Percentiles rank a stretch among this genome's conserved stretches.
phyloP scores from a whole-genome alignment of 2,329 filamentous ascomycete species.

The Chalara sp. region DNA sequence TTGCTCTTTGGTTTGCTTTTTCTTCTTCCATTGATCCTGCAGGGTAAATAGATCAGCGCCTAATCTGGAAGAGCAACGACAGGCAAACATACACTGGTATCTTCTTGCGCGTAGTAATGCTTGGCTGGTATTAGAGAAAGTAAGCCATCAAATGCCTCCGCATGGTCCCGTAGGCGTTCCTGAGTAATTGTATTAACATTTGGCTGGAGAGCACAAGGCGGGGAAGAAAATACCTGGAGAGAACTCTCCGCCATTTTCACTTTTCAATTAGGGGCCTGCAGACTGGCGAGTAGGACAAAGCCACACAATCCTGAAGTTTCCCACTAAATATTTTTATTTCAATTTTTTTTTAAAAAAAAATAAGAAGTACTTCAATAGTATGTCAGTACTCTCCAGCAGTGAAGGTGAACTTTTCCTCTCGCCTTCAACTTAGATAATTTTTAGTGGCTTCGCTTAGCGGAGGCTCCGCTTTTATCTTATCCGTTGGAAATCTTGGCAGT shows the following conservation, averaged over 20 bases:
- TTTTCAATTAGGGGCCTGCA: not conserved
- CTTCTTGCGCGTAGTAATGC: constrained; percentile 60
- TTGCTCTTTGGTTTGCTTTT: constrained; percentile 92
- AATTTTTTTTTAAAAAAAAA: too few species aligned
- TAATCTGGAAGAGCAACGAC: not conserved
- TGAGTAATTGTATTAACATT: constrained; percentile 18
- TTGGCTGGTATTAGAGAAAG: constrained; percentile 67
- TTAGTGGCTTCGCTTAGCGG: too few species aligned
- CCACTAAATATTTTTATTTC: too few species aligned
- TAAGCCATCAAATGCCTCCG: constrained; percentile 40
- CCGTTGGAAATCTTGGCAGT: too few species aligned
- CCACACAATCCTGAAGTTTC: too few species aligned
- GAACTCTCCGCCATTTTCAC: constrained; percentile 26
- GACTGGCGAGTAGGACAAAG: too few species aligned
- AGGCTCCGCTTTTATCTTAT: too few species aligned
- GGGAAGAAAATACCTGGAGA: constrained; percentile 22
- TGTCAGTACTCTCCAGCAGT: too few species aligned
- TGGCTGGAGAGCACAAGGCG: constrained; percentile 13
- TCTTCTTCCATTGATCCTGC: constrained; percentile 88
- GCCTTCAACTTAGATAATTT: too few species aligned
- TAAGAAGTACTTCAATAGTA: too few species aligned
- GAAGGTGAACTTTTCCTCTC: too few species aligned
- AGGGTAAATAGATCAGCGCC: constrained; percentile 2
- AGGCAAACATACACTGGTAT: constrained; percentile 53
- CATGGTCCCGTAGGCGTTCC: constrained; percentile 44